Evolutionary conservation across 768 basidiomycete species (phyloP), one percentile per base, ranked within the genome.

Genomic region (Xerocomellus chrysenteron): DNA sequence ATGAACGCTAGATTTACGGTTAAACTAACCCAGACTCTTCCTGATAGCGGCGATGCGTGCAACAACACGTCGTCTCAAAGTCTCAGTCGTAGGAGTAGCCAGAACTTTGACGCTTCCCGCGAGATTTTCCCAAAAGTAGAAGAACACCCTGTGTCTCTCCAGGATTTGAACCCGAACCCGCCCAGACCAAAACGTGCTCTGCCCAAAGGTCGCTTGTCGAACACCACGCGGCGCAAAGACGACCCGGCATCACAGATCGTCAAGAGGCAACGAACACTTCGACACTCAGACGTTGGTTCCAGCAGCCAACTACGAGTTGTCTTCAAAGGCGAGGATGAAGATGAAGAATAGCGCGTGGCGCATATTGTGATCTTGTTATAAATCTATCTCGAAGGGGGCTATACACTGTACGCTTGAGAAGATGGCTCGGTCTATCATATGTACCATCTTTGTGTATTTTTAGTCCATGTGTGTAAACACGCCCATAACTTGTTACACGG

Each of bases 151-250:
- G 55, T 65, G 10, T 62, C 61, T 26, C 59, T 68, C 37, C 40
- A 61, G 3, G 57, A 58, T 35, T 43, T 50, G 36, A 35, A 36
- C 33, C 21, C 56, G 46, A 57, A 37, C 14, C 44, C 43, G 6
- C 24, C 41, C 13, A 62, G 70, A 41, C 64, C 66, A 48, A 71
- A 71, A 56, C 72, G 70, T 30, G 58, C 68, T 17, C 54, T 71
- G 17, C 70, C 70, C 17, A 69, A 40, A 53, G 60, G 60, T 41
- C 66, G 65, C 33, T 33, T 61, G 52, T 50, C 60, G 12, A 41
- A 21, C 10, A 10, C 16, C 8, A 39, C 39, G n/a, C 56, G 47
- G 17, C 42, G 35, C 56, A 55, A 45, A 47, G 54, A 58, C 17
- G 60, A 54, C 4, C 13, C 48, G 17, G 26, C 24, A 4, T 36